Evolutionary conservation across 106 monocot species (phyloP).

Genomic region (Allium fistulosum): DNA sequence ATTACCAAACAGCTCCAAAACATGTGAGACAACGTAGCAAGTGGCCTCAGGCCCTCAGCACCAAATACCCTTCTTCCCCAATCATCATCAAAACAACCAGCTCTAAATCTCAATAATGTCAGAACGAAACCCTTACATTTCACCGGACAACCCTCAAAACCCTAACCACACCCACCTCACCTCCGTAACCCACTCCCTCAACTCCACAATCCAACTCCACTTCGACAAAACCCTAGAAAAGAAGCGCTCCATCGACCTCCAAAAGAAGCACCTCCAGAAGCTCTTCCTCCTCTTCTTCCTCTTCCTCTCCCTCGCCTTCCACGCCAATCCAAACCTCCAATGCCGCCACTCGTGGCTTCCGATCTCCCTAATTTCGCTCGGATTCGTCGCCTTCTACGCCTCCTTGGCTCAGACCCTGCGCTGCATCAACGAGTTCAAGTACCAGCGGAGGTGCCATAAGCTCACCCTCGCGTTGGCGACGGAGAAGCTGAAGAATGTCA

Average conservation of each 20-base stretch:
- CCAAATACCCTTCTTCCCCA: too few relatives aligned
- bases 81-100: too few relatives aligned
- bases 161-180: constrained; percentile 21
- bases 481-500: constrained; percentile 56
- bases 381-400: constrained; percentile 75
- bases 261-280: constrained; percentile 87
- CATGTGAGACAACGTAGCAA: too few relatives aligned
- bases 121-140: too few relatives aligned
- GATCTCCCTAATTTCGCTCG: constrained; percentile 68
- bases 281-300: constrained; percentile 85
- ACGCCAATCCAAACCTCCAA: constrained; percentile 42
- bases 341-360: constrained; percentile 94
- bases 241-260: constrained; percentile 68
- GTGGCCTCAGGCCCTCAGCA: too few relatives aligned
- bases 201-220: constrained; percentile 88
- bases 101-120: too few relatives aligned
- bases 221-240: constrained; percentile 96
- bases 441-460: constrained; percentile 98
- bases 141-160: background rate
- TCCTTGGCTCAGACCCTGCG: constrained; percentile 90
- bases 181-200: constrained; percentile 62
- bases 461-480: constrained; percentile 87
- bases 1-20: too few relatives aligned
- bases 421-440: constrained; percentile 90
- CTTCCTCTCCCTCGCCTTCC: constrained; percentile 57